Evolutionary conservation across 2,329 filamentous ascomycete genomes (phyloP), one percentile per base, ranked within the genome.

Genomic region (Talaromyces amestolkiae): DNA sequence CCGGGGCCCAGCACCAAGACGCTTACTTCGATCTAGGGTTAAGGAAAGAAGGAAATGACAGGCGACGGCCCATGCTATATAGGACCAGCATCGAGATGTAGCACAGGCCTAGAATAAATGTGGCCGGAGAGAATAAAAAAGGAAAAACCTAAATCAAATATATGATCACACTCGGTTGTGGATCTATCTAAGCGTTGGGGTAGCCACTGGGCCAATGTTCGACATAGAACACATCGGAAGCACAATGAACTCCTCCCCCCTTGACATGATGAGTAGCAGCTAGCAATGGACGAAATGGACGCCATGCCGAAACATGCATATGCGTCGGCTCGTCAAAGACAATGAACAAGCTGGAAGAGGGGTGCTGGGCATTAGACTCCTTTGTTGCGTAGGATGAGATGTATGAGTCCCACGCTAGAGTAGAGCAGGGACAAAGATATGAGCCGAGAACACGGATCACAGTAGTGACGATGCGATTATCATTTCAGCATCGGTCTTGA

Each of bases 221-320:
- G 47, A 47, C 17, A 15, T 33, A 31, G 59, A 37, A 61, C 31
- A 51, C 31, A 37, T 53, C 47, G 35, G 17, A 47, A 37, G 33
- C 31, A 37, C 53, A 37, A 22, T n/a, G 5, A 24, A 56, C 53
- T 39, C 31, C 53, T 53, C n/a, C 19, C 56, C 43, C 58, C 63
- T 65, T 66, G 64, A 58, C 54, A 37, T 31, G 39, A 58, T n/a
- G 51, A 33, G 17, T 63, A 37, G 62, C 45, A 51, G 59, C 35
- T 53, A 62, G n/a, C 10, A 58, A 35, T 41, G 58, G 10, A 58
- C 27, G 43, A 53, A 27, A 58, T 10, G 45, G 59, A 62, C 53
- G 24, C 24, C 41, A 37, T 39, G 13, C 24, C 31, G 11, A 27
- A 39, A 53, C 31, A 51, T 59, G 53, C 64, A 63, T 63, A 49